Conservation (phyloP, 2,329 filamentous ascomycete species). For the Cercospora sp. region DNA sequence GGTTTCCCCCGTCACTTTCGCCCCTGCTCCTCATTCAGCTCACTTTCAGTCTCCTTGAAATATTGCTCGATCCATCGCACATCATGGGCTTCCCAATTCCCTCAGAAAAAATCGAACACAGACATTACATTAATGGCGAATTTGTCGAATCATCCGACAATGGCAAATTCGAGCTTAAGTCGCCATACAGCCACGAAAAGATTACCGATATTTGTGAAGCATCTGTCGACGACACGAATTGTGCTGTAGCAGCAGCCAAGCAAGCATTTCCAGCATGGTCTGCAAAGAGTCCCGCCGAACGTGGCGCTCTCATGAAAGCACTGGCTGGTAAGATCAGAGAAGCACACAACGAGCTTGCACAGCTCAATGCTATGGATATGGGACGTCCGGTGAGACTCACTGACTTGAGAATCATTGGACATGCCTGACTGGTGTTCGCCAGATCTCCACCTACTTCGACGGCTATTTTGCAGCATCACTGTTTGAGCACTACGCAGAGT, state of each 20-base stretch:
- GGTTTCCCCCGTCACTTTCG: neutral
- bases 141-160: conserved; percentile 50
- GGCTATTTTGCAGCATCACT: conserved; percentile 38
- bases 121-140: conserved; percentile 56
- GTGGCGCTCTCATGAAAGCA: conserved; percentile 48
- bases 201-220: conserved; percentile 64
- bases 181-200: conserved; percentile 46
- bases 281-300: conserved; percentile 47
- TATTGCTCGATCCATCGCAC: neutral
- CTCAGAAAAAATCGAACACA: conserved; percentile 39
- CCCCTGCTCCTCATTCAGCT: neutral
- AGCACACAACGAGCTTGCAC: conserved; percentile 47
- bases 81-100: conserved; percentile 28
- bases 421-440: conserved; percentile 1
- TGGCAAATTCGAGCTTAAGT: conserved; percentile 49
- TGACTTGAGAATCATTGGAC: neutral
- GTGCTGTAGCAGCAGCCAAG: conserved; percentile 67
- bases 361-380: conserved; percentile 50
- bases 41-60: neutral
- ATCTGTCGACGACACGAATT: conserved; percentile 65
- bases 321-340: conserved; percentile 49
- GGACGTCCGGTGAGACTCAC: conserved; percentile 42
- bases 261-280: conserved; percentile 64
- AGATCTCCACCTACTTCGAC: conserved; percentile 42
- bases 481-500: conserved; percentile 48